Evolutionary conservation across 305 asterid species (phyloP), one percentile per base, ranked within the genome.

Genomic region (Solanum hybrid): DNA sequence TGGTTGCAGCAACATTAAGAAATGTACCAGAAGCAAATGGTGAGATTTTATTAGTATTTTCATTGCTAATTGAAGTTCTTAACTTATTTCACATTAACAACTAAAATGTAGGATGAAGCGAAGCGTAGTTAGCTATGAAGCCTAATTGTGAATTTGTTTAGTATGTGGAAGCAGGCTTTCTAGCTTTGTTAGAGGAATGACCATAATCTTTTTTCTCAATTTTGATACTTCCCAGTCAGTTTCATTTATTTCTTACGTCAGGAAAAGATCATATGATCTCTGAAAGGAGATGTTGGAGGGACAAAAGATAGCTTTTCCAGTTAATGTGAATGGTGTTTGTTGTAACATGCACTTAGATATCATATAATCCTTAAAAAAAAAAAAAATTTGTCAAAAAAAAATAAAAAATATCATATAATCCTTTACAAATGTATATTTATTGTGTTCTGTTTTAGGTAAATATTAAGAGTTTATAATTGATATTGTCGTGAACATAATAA

Each of bases 21-120:
- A 97, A 95, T 92, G 97, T 97, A 86, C 98, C 98, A 78, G 96
- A 96, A 93, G 99, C 99, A 91, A 97, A 97, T 94, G 99, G 99
- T 97, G 92, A 91, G 91, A 77, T 91, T 79, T 88, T 42, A 16
- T 46, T 16, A n/a, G 36, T 36, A 22, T 28, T 81, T 73, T 35
- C 31, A 6, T 57, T 57, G 46, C 76, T 85, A 29, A 46, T 83
- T 46, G 29, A 83, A 83, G 74, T 83, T 85, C 88, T 31, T 20
- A 85, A 57, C n/a, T 20, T 85, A 85, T 57, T 85, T 85, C 42
- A 20, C 67, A 57, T 85, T 85, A 57, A 57, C 76, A 31, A 61
- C 76, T 85, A 57, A 57, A 85, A 57, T 57, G 77, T 85, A 31
- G 76, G 88, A 57, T 33, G 76, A 33, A 57, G 75, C 5, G n/a